Evolutionary conservation across 306 rosid genomes (phyloP).

Genomic region (Prunus persica): DNA sequence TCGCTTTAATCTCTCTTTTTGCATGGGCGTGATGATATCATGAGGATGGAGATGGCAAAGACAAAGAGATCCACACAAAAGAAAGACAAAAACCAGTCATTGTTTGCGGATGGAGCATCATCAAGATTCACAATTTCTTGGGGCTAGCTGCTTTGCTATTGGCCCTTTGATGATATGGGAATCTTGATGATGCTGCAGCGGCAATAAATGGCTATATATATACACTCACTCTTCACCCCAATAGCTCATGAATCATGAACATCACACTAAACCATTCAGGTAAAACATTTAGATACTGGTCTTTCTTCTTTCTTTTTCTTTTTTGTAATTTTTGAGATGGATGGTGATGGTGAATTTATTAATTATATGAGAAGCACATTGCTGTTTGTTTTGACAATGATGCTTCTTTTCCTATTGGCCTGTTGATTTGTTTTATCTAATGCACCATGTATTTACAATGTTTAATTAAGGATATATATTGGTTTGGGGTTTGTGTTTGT

Average conservation of each 20-base stretch:
- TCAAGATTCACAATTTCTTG: conserved; percentile 75
- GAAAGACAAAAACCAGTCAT: conserved; percentile 32
- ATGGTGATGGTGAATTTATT: neutral
- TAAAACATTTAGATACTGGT: neutral
- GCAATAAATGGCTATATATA: conserved; percentile 31
- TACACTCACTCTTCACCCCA: too few relatives aligned
- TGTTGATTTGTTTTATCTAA: neutral
- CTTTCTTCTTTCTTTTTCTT: neutral
- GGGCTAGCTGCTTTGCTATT: neutral
- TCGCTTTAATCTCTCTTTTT: neutral
- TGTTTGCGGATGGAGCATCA: conserved; percentile 85
- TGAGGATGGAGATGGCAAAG: neutral
- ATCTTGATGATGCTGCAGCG: conserved; percentile 93
- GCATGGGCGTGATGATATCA: conserved; percentile 14
- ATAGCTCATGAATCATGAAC: neutral
- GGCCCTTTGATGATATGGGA: conserved; percentile 44
- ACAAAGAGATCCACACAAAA: neutral
- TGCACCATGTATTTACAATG: neutral
- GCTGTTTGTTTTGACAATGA: neutral
- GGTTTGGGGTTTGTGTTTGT: conserved; percentile 6
- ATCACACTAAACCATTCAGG: neutral
- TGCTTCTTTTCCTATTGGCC: neutral
- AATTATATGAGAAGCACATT: neutral
- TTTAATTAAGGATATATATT: too few relatives aligned
- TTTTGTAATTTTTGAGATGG: neutral